A percentile compares a stretch with the other conserved stretches of the same genome.
These are phyloP conservation scores for Graphilbum ipis-grandicollis DNA, from an alignment of 2,329 filamentous ascomycete genomes.

Conservation along the genomic window DNA sequence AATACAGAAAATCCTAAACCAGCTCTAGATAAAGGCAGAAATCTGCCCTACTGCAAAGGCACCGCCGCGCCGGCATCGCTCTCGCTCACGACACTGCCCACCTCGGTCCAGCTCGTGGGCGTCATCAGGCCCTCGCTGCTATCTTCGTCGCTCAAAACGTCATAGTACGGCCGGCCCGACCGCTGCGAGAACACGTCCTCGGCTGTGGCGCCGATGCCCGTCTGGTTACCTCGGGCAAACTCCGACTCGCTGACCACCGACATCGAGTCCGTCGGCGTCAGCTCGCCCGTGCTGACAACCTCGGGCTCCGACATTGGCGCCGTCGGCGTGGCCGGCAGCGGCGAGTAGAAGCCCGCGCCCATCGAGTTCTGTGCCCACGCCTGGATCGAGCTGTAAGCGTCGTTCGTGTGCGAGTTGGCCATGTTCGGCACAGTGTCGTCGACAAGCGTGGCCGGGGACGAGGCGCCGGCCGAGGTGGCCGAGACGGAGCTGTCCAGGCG, in stretches of 20 bases:
- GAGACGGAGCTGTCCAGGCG: background rate
- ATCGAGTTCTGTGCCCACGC: slow-evolving; percentile 41
- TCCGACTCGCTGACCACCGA: slow-evolving; percentile 35
- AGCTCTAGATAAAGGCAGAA: background rate
- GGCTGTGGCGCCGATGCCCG: slow-evolving; percentile 12
- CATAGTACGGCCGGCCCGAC: slow-evolving; percentile 17
- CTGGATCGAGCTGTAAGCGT: slow-evolving; percentile 43
- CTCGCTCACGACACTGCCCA: slow-evolving; percentile 45
- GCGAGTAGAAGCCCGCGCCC: slow-evolving; percentile 38
- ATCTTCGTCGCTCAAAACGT: slow-evolving; percentile 39
- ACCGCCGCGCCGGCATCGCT: slow-evolving; percentile 18
- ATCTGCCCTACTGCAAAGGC: background rate
- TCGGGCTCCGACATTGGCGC: slow-evolving; percentile 34
- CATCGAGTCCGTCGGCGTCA: slow-evolving; percentile 41
- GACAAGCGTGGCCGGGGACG: background rate
- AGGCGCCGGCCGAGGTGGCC: background rate
- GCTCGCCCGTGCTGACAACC: slow-evolving; percentile 31
- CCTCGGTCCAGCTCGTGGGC: slow-evolving; percentile 46
- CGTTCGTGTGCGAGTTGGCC: slow-evolving; percentile 17
- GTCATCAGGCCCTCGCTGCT: slow-evolving; percentile 38
- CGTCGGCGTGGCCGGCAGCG: slow-evolving; percentile 33
- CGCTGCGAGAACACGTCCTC: background rate
- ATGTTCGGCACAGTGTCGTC: background rate
- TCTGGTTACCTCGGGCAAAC: slow-evolving; percentile 8
- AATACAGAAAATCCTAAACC: too few species aligned